Conservation (phyloP, 768 basidiomycete genomes). For the Lentinula sp. region DNA sequence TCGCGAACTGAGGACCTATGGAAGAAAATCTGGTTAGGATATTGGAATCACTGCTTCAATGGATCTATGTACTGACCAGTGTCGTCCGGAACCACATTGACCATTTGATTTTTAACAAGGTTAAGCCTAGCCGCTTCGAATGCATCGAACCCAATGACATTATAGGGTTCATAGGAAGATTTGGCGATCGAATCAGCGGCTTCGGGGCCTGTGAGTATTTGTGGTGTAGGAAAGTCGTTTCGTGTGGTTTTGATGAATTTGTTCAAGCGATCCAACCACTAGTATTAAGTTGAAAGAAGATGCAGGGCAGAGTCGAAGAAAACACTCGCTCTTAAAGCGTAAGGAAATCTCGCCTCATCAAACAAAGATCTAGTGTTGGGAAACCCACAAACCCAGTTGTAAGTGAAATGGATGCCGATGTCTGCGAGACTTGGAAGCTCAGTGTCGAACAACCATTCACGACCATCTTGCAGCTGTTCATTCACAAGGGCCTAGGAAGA, state of each 20-base stretch:
- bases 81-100: slow-evolving; percentile 42
- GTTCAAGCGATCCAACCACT: slow-evolving; percentile 45
- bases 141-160: slow-evolving; percentile 38
- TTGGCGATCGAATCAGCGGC: slow-evolving; percentile 37
- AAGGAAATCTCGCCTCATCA: slow-evolving; percentile 30
- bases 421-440: slow-evolving; percentile 46
- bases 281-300: slow-evolving; percentile 1
- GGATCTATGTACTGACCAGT: slow-evolving; percentile 27
- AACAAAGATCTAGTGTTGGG: slow-evolving; percentile 28
- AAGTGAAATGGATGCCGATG: slow-evolving; percentile 43
- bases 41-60: background rate
- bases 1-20: slow-evolving; percentile 34
- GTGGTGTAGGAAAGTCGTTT: slow-evolving; percentile 17
- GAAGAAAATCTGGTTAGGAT: background rate
- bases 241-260: slow-evolving; percentile 24
- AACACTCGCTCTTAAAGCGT: slow-evolving; percentile 30
- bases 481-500: slow-evolving; percentile 23
- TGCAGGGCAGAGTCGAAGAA: background rate
- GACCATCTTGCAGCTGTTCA: slow-evolving; percentile 42
- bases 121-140: slow-evolving; percentile 37
- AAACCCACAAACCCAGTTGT: slow-evolving; percentile 37
- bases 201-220: slow-evolving; percentile 28
- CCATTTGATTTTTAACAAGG: slow-evolving; percentile 28
- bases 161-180: slow-evolving; percentile 29
- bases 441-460: slow-evolving; percentile 56